Conservation (phyloP, 2,329 filamentous ascomycete species). For the Cladosporium sp. region DNA sequence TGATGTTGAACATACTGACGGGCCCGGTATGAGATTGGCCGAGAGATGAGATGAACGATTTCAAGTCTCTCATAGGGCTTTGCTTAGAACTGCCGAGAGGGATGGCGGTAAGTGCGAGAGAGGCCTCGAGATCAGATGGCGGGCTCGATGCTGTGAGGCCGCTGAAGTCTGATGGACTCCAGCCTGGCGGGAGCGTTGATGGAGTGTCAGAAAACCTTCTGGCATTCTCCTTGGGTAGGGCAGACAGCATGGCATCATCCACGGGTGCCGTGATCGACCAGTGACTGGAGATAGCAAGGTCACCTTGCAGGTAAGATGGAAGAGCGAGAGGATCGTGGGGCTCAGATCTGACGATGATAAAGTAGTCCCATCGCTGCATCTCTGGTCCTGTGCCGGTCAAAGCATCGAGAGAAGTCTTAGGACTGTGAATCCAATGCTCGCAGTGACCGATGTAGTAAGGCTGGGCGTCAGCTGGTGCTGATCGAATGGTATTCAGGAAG, state of each 20-base stretch:
- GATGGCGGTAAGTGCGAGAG: constrained; percentile 15
- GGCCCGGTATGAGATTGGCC: constrained; percentile 14
- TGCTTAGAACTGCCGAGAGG: constrained; percentile 10
- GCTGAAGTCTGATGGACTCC: constrained; percentile 16
- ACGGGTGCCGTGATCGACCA: constrained; percentile 20
- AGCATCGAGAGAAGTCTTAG: constrained; percentile 14
- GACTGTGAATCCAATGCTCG: constrained; percentile 22
- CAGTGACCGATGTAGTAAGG: constrained; percentile 19
- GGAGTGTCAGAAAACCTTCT: not conserved
- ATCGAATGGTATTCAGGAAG: constrained; percentile 12
- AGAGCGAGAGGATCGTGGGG: not conserved
- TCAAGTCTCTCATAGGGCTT: constrained; percentile 8
- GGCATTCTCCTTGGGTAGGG: not conserved
- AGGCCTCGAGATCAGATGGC: constrained; percentile 19
- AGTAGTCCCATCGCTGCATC: constrained; percentile 18
- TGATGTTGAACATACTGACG: constrained; percentile 21
- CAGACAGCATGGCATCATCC: constrained; percentile 13
- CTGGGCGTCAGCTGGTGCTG: not conserved
- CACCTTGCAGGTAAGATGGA: not conserved
- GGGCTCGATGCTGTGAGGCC: constrained; percentile 18
- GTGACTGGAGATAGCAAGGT: not conserved
- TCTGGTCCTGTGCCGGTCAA: constrained; percentile 14
- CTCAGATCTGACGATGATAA: constrained; percentile 11
- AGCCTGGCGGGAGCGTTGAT: constrained; percentile 17
- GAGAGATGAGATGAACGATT: constrained; percentile 18